Conservation (phyloP, 1,139 yeast genomes). For the Hemisphaericaspora xylofermentans region DNA sequence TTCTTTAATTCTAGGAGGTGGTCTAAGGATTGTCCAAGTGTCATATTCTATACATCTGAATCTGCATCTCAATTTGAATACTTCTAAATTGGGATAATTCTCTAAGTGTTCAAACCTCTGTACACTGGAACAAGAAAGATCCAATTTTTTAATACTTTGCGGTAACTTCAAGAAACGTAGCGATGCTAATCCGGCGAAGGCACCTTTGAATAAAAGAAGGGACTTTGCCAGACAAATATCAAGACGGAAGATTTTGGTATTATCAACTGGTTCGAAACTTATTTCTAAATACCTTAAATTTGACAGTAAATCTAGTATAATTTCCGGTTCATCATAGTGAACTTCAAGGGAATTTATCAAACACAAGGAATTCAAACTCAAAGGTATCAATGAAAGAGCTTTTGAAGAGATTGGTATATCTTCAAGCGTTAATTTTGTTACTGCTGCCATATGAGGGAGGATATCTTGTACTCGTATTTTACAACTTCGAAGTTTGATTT, state of each 20-base stretch:
- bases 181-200: not conserved
- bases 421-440: not conserved
- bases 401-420: not conserved
- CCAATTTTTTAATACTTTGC: not conserved
- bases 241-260: not conserved
- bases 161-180: not conserved
- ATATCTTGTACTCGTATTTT: too few relatives aligned
- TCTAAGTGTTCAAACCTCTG: not conserved
- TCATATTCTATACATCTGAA: not conserved
- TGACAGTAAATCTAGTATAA: not conserved
- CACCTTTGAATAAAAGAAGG: not conserved
- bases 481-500: not conserved
- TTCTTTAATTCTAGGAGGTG: not conserved
- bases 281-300: not conserved
- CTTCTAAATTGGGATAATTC: not conserved
- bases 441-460: too few relatives aligned
- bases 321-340: not conserved
- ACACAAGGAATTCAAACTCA: not conserved
- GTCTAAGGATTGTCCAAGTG: not conserved
- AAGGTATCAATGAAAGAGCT: not conserved
- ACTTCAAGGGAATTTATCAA: not conserved
- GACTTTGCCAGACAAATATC: not conserved
- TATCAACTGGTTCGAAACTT: not conserved
- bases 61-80: not conserved
- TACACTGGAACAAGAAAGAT: not conserved